Evolutionary conservation across 495 filamentous ascomycete genomes (phyloP).

Genomic region (Pyronema domesticum): DNA sequence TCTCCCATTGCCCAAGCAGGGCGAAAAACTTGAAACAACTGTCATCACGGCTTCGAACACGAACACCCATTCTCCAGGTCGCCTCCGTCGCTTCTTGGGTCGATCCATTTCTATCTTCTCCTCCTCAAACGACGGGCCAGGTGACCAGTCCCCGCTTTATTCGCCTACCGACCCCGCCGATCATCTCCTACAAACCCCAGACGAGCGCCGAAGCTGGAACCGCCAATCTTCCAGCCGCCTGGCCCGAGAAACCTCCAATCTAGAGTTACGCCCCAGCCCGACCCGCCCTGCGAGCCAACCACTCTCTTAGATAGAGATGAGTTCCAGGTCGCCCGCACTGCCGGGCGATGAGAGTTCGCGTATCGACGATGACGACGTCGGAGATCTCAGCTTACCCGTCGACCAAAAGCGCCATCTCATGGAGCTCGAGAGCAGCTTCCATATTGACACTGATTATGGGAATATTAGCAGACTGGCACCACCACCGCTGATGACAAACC

Average conservation of each 20-base stretch:
- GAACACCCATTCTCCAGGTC: not conserved
- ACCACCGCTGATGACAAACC: not conserved
- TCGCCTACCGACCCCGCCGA: slow-evolving; percentile 27
- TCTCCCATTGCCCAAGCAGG: not conserved
- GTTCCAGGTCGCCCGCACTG: slow-evolving; percentile 1
- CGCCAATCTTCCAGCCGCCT: not conserved
- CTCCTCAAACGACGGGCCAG: not conserved
- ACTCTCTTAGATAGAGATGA: slow-evolving; percentile 1
- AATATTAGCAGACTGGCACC: not conserved
- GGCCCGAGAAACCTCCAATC: too few species aligned
- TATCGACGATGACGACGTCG: not conserved
- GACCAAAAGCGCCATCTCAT: slow-evolving; percentile 18
- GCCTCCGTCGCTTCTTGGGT: not conserved
- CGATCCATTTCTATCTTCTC: not conserved
- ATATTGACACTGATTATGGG: slow-evolving; percentile 3
- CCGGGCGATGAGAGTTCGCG: not conserved
- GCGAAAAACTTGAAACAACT: not conserved
- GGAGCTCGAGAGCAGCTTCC: slow-evolving; percentile 23
- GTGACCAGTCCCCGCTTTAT: not conserved
- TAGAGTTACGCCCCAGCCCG: not conserved
- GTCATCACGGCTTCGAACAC: not conserved
- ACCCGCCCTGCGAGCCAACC: not conserved
- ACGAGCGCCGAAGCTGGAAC: slow-evolving; percentile 31
- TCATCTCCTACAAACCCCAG: slow-evolving; percentile 32
- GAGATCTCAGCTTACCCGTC: slow-evolving; percentile 11